Conservation (phyloP, 2,329 filamentous ascomycete species). For the Rhinocladiella mackenziei region DNA sequence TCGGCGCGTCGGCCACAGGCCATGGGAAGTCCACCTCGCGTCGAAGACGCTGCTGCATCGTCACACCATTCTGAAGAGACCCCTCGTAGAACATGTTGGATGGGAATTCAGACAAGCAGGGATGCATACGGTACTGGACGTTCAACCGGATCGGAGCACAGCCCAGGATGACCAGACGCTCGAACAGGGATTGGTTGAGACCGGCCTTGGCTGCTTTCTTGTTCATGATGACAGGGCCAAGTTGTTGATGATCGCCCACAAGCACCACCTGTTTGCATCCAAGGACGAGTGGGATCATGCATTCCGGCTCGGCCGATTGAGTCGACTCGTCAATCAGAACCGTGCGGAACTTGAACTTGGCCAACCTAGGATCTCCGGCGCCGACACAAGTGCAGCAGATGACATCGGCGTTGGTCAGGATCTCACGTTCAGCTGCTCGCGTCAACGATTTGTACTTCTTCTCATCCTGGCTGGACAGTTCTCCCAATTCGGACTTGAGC, state of each 20-base stretch:
- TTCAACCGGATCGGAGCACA: slow-evolving; percentile 88
- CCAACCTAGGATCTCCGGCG: slow-evolving; percentile 87
- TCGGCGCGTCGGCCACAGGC: slow-evolving; percentile 88
- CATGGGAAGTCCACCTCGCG: slow-evolving; percentile 97
- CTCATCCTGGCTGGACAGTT: slow-evolving; percentile 91
- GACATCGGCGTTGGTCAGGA: slow-evolving; percentile 90
- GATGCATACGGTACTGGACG: slow-evolving; percentile 98
- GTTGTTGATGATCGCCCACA: slow-evolving; percentile 95
- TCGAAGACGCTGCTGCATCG: slow-evolving; percentile 78
- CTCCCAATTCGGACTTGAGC: slow-evolving; percentile 85
- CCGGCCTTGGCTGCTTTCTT: slow-evolving; percentile 98
- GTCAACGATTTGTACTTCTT: slow-evolving; percentile 98
- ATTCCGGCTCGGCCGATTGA: slow-evolving; percentile 95
- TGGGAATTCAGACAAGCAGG: slow-evolving; percentile 91
- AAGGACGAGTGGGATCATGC: slow-evolving; percentile 95
- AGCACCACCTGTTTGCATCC: slow-evolving; percentile 99
- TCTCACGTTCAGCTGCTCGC: slow-evolving; percentile 88
- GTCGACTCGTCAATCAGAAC: slow-evolving; percentile 98
- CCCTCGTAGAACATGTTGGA: slow-evolving; percentile 99
- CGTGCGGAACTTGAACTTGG: slow-evolving; percentile 97
- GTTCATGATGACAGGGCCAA: slow-evolving; percentile 99
- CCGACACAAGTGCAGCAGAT: slow-evolving; percentile 99
- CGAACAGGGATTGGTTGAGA: slow-evolving; percentile 96
- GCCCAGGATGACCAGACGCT: slow-evolving; percentile 88
- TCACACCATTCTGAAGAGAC: slow-evolving; percentile 92